phyloP scores from a whole-genome alignment of 2,329 filamentous ascomycete species.

The Colletotrichum coccodes region DNA sequence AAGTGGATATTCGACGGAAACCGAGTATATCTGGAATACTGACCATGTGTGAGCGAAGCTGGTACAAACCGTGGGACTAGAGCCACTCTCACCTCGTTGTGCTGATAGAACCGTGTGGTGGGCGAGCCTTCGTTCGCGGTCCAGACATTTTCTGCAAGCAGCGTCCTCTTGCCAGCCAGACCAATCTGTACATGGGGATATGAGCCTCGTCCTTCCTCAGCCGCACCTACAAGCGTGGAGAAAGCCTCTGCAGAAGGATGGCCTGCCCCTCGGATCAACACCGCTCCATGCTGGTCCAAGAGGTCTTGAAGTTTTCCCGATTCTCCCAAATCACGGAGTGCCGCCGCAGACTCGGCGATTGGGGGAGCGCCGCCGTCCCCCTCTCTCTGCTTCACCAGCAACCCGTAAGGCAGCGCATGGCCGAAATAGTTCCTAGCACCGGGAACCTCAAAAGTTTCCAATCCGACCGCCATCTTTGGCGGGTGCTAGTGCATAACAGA shows the following conservation, averaged over 20 bases:
- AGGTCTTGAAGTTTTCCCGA: constrained; percentile 28
- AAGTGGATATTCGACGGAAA: constrained; percentile 34
- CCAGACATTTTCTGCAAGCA: constrained; percentile 34
- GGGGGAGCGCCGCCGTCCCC: background rate
- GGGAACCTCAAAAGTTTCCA: constrained; percentile 29
- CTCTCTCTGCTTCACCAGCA: constrained; percentile 9
- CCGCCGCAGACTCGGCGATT: constrained; percentile 12
- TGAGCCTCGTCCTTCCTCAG: constrained; percentile 27
- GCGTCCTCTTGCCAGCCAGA: constrained; percentile 34
- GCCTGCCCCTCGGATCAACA: constrained; percentile 29
- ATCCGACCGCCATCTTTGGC: constrained; percentile 11
- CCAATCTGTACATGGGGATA: constrained; percentile 42
- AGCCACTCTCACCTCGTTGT: constrained; percentile 35
- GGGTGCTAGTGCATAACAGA: background rate
- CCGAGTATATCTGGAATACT: constrained; percentile 34
- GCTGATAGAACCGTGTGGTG: constrained; percentile 35
- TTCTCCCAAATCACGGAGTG: constrained; percentile 15
- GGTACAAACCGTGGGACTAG: too few species aligned
- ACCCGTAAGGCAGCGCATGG: constrained; percentile 24
- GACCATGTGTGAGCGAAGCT: background rate
- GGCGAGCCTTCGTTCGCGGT: constrained; percentile 36
- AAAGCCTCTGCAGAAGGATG: constrained; percentile 34
- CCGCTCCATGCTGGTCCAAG: constrained; percentile 28
- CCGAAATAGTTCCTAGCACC: constrained; percentile 26
- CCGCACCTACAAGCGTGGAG: constrained; percentile 30